Conservation (phyloP, 2,329 filamentous ascomycete genomes). For the Nigrospora osmanthi region DNA sequence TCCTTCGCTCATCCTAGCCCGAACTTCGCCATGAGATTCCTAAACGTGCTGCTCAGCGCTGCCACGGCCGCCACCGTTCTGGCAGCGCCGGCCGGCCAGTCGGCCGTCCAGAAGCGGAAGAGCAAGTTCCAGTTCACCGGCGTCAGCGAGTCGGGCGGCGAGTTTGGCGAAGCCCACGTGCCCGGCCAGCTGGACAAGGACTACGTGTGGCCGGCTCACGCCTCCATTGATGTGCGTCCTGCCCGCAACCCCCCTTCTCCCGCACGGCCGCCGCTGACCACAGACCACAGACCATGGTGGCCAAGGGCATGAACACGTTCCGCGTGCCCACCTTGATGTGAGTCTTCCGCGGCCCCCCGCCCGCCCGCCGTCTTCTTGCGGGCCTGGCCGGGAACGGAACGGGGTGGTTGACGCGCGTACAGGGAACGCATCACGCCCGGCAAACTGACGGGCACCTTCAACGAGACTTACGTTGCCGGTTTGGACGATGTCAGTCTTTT, state of each 20-base stretch:
- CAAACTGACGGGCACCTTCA: conserved; percentile 30
- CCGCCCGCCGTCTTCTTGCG: no score
- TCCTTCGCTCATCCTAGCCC: not conserved
- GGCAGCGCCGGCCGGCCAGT: conserved; percentile 16
- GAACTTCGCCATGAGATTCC: conserved; percentile 22
- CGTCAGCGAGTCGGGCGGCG: conserved; percentile 41
- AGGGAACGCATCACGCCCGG: conserved; percentile 48
- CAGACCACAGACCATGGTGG: no score
- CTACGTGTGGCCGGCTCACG: conserved; percentile 51
- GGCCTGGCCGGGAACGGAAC: no score
- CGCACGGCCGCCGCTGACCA: not conserved
- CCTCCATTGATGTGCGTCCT: conserved; percentile 26
- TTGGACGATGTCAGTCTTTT: conserved; percentile 14
- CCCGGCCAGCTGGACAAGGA: conserved; percentile 50
- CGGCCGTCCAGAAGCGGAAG: conserved; percentile 19
- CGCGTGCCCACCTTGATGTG: no score
- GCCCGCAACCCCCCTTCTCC: not conserved
- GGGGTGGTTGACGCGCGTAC: conserved; percentile 1
- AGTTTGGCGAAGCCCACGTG: conserved; percentile 49
- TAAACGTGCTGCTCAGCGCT: conserved; percentile 20
- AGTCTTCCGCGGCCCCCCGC: no score
- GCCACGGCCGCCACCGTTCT: conserved; percentile 19
- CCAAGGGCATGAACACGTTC: no score
- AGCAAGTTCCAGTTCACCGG: conserved; percentile 26
- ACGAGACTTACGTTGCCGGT: conserved; percentile 16